A percentile compares a stretch with the other conserved stretches of the same genome.
These are phyloP conservation scores for Saturnispora sekii DNA, from an alignment of 805 yeast genomes.

Conservation along the genomic window DNA sequence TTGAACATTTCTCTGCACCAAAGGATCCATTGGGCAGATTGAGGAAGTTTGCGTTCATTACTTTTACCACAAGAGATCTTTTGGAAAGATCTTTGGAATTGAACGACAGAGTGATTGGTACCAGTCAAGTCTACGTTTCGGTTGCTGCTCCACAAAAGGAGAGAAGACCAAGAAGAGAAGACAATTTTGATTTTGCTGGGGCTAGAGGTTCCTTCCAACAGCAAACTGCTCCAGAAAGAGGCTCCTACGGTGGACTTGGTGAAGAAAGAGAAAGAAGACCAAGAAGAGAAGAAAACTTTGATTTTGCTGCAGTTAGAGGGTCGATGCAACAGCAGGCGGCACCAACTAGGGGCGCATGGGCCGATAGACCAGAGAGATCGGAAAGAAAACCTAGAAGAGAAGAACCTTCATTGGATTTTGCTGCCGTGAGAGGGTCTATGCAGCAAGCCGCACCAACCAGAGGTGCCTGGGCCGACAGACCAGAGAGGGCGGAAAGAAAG, in stretches of 20 bases:
- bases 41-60: conserved; percentile 46
- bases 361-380: conserved; percentile 13
- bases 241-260: neutral
- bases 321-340: conserved; percentile 1
- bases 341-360: conserved; percentile 2
- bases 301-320: conserved; percentile 44
- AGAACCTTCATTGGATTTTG: conserved; percentile 41
- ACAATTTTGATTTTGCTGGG: conserved; percentile 49
- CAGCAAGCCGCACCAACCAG: neutral
- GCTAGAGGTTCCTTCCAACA: conserved; percentile 30
- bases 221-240: conserved; percentile 5
- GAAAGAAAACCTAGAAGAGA: conserved; percentile 17
- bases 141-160: conserved; percentile 51
- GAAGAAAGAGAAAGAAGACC: conserved; percentile 11
- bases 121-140: conserved; percentile 42
- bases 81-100: conserved; percentile 44
- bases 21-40: conserved; percentile 57
- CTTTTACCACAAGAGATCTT: conserved; percentile 35
- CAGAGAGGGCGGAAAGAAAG: conserved; percentile 19
- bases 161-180: conserved; percentile 24
- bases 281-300: conserved; percentile 26
- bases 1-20: conserved; percentile 63
- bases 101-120: conserved; percentile 35
- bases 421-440: conserved; percentile 29
- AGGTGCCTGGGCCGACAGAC: conserved; percentile 1